These are phyloP conservation scores for Ophiorrhiza pumila DNA, from an alignment of 257 asterid species.

Conservation along the genomic window DNA sequence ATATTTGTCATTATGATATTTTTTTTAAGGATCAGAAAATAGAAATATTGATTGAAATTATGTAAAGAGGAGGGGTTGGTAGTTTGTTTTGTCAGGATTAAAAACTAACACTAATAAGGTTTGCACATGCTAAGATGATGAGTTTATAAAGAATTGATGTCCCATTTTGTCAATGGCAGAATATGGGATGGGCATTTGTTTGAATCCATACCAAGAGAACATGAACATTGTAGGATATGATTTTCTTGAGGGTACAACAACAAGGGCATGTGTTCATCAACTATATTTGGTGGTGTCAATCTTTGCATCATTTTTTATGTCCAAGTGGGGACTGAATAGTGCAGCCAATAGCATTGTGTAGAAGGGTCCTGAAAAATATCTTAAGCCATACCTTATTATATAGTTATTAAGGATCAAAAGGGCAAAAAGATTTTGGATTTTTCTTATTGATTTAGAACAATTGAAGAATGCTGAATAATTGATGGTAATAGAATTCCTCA, in stretches of 20 bases:
- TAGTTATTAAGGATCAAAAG: neutral
- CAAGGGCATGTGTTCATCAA: neutral
- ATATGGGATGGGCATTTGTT: neutral
- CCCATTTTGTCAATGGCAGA: constrained; percentile 1
- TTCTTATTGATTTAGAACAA: neutral
- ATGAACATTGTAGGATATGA: neutral
- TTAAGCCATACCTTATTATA: neutral
- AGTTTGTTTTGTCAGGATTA: neutral
- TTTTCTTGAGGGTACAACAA: neutral
- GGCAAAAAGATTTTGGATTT: no score
- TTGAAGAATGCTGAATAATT: neutral
- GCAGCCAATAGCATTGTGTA: neutral
- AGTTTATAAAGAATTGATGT: neutral
- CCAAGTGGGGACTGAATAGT: neutral
- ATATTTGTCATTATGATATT: no score
- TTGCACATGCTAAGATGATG: constrained; percentile 18
- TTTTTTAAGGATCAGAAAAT: no score
- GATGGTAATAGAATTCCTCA: no score
- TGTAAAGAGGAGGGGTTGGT: no score
- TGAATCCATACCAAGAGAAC: constrained; percentile 4
- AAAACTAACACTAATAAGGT: constrained; percentile 15
- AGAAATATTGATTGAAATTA: no score
- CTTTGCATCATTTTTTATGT: neutral
- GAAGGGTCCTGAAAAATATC: neutral
- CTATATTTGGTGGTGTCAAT: neutral